Percentiles rank a stretch among this genome's conserved stretches.
Evolutionary conservation across 2,329 filamentous ascomycete species (phyloP).

Genomic region (Aspergillus fischeri): DNA sequence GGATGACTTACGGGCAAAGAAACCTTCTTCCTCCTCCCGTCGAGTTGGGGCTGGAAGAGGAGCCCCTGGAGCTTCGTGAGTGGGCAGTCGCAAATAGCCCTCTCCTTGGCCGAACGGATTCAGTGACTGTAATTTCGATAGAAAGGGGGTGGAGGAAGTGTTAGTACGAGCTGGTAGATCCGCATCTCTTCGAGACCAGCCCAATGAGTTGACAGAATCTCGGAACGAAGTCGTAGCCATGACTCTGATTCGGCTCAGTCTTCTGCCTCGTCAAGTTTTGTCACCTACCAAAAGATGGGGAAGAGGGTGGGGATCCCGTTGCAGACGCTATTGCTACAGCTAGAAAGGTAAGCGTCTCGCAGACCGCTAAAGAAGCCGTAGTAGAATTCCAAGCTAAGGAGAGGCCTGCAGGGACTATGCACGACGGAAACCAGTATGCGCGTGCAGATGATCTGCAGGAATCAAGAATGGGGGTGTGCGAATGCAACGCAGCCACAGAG

Average conservation of each 20-base stretch:
- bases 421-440: conserved; percentile 32
- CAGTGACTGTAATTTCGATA: conserved; percentile 75
- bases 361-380: conserved; percentile 12
- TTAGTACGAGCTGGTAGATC: conserved; percentile 69
- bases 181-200: conserved; percentile 82
- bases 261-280: conserved; percentile 5
- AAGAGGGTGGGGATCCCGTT: conserved; percentile 16
- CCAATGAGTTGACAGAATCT: conserved; percentile 89
- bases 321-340: conserved; percentile 16
- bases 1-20: conserved; percentile 80
- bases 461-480: conserved; percentile 18
- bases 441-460: conserved; percentile 51
- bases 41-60: conserved; percentile 78
- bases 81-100: conserved; percentile 88
- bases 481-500: conserved; percentile 7
- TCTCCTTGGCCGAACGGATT: conserved; percentile 78
- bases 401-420: conserved; percentile 43
- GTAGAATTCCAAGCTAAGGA: conserved; percentile 17
- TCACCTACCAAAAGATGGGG: conserved; percentile 4
- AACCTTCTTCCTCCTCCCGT: conserved; percentile 91
- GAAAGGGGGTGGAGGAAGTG: conserved; percentile 61
- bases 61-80: conserved; percentile 74
- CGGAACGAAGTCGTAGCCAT: conserved; percentile 65
- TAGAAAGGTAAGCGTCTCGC: conserved; percentile 6
- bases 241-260: conserved; percentile 5